Evolutionary conservation across 352 stramenopile genomes (phyloP), one percentile per base, ranked within the genome.

Genomic region (Thraustochytrium striatum): DNA sequence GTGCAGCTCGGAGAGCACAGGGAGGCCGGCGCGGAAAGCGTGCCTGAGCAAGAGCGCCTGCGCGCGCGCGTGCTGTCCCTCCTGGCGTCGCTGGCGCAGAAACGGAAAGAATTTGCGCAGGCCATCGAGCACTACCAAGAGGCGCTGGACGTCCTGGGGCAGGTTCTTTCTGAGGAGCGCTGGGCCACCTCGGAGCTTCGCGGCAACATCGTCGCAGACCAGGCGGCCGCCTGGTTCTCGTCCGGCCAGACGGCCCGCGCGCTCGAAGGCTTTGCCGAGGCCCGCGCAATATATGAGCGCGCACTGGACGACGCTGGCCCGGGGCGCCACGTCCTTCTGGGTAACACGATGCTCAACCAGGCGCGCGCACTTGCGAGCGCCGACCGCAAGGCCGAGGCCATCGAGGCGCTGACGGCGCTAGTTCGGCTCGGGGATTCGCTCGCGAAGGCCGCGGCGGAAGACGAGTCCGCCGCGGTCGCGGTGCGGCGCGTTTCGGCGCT

Each of bases 81-180:
- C 19, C 32, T 75, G 9, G 65, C 32, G 0, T 39, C 65, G 11
- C 19, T 30, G 2, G 65, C 65, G 21, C 47, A 50, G 1, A 58
- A 75, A 30, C 32, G 1, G 5, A 32, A 32, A 8, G 0, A 75
- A 19, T 2, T n/a, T 2, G 47, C 58, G 13, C 33, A 58, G n/a
- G 65, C 65, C 43, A 25, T 75, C 25, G 65, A 75, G 65, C 65
- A 75, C 52, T 75, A 68, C 52, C 32, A 36, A 19, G 65, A 75
- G 52, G 65, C 65, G 19, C 3, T 70, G 21, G 65, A 75, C 25
- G 68, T 75, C 32, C 35, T 75, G 21, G 19, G 32, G 30, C 58
- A 43, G 1, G 65, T 39, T 3, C 52, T 75, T 2, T 19, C 19
- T 3, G 21, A 30, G 13, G 36, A 65, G 9, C 41, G 41, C 3